phyloP scores from a whole-genome alignment of 257 asterid genomes.

The Solanum ossicruentum region DNA sequence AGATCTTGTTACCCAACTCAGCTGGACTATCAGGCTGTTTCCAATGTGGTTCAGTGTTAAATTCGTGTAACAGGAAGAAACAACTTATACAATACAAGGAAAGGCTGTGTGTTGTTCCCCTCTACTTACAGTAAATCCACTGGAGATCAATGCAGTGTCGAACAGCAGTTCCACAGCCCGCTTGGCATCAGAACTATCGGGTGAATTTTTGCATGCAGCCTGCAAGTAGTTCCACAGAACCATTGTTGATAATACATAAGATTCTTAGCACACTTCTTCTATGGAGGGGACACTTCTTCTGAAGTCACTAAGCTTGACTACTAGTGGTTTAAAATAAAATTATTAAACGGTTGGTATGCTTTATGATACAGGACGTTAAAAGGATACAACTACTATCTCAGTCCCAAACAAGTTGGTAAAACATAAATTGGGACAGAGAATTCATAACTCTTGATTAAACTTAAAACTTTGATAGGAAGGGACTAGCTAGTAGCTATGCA shows the following conservation, averaged over 20 bases:
- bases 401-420: not conserved
- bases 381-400: not conserved
- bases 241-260: not conserved
- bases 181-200: constrained; percentile 81
- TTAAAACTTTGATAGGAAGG: not conserved
- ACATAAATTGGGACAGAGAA: not conserved
- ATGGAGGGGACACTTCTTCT: not conserved
- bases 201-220: constrained; percentile 97
- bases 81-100: not conserved
- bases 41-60: not conserved
- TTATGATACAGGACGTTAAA: not conserved
- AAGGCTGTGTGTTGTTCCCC: not conserved
- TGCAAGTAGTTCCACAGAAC: constrained; percentile 11
- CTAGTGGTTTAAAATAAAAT: not conserved
- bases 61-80: not conserved
- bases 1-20: constrained; percentile 88
- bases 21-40: constrained; percentile 94
- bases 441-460: not conserved
- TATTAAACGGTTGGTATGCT: not conserved
- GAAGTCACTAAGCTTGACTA: not conserved
- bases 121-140: constrained; percentile 85
- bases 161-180: constrained; percentile 84
- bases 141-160: constrained; percentile 85
- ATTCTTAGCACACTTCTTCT: not conserved
- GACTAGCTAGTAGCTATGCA: not conserved